phyloP scores from a whole-genome alignment of 2,329 filamentous ascomycete species.

The Calonectria pauciramosa region DNA sequence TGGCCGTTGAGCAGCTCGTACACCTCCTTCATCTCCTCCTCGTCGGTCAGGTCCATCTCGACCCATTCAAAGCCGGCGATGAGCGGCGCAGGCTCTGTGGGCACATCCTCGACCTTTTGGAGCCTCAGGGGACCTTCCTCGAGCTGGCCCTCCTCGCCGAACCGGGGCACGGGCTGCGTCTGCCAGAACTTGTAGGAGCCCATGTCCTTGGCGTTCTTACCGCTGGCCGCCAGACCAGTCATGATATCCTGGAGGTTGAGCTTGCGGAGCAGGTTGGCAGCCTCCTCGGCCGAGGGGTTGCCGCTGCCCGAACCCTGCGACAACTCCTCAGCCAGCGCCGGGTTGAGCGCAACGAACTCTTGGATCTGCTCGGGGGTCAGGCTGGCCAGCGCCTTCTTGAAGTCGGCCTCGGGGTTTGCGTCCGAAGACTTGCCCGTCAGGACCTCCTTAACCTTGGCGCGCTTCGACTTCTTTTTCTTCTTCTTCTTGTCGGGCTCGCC shows the following conservation, averaged over 20 bases:
- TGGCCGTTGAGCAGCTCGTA: conserved; percentile 93
- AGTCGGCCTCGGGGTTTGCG: conserved; percentile 50
- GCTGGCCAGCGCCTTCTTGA: conserved; percentile 66
- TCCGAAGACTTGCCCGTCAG: conserved; percentile 53
- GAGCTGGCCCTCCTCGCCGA: conserved; percentile 71
- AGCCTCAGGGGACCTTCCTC: conserved; percentile 88
- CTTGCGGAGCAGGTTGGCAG: conserved; percentile 69
- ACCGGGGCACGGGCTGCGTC: conserved; percentile 93
- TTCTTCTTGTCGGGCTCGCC: conserved; percentile 64
- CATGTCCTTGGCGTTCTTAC: conserved; percentile 96
- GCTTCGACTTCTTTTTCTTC: conserved; percentile 78
- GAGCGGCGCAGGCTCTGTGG: conserved; percentile 81
- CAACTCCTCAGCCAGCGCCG: conserved; percentile 75
- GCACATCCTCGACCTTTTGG: conserved; percentile 82
- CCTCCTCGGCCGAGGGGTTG: conserved; percentile 56
- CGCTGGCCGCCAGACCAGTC: conserved; percentile 80
- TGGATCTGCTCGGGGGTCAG: conserved; percentile 70
- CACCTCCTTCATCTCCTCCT: conserved; percentile 86
- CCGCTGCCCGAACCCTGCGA: conserved; percentile 52
- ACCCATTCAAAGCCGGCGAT: conserved; percentile 94
- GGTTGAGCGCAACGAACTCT: conserved; percentile 79
- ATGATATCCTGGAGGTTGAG: conserved; percentile 79
- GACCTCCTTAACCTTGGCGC: conserved; percentile 70
- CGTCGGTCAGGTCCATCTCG: conserved; percentile 85
- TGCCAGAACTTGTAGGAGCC: conserved; percentile 98